Evolutionary conservation across 2,329 filamentous ascomycete species (phyloP).

Genomic region (Aureobasidium sp.): DNA sequence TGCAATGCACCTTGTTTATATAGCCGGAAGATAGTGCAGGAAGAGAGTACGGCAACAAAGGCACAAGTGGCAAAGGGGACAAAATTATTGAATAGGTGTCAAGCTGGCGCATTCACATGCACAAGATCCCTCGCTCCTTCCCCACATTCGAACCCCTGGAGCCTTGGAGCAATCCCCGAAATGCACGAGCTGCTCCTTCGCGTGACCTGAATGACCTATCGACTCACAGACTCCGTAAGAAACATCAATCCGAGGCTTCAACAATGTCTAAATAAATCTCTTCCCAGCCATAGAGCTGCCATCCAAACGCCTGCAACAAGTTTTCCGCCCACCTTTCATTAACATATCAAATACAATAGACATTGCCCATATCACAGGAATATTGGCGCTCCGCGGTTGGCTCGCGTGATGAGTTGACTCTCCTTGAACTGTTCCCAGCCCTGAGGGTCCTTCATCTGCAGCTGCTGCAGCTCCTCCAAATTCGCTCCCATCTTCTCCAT

Average conservation of each 20-base stretch:
- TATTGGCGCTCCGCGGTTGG: constrained; percentile 17
- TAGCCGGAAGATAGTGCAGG: neutral
- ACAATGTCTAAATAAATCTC: neutral
- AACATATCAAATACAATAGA: neutral
- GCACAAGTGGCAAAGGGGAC: neutral
- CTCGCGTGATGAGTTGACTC: constrained; percentile 26
- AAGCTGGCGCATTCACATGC: neutral
- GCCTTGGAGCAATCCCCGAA: neutral
- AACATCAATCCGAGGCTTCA: neutral
- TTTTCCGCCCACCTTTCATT: neutral
- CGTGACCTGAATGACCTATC: neutral
- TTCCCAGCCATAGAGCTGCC: neutral
- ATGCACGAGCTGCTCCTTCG: neutral
- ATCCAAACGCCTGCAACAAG: neutral
- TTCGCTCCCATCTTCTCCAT: constrained; percentile 58
- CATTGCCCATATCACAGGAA: neutral
- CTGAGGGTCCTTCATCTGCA: constrained; percentile 37
- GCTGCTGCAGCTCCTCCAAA: constrained; percentile 54
- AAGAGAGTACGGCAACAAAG: neutral
- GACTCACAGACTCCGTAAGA: too few species aligned
- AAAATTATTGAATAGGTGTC: neutral
- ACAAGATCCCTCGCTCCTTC: neutral
- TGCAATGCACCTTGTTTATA: neutral
- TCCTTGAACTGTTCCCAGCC: constrained; percentile 28
- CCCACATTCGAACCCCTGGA: neutral